phyloP scores from a whole-genome alignment of 805 yeast genomes.

The Suhomyces sp. region DNA sequence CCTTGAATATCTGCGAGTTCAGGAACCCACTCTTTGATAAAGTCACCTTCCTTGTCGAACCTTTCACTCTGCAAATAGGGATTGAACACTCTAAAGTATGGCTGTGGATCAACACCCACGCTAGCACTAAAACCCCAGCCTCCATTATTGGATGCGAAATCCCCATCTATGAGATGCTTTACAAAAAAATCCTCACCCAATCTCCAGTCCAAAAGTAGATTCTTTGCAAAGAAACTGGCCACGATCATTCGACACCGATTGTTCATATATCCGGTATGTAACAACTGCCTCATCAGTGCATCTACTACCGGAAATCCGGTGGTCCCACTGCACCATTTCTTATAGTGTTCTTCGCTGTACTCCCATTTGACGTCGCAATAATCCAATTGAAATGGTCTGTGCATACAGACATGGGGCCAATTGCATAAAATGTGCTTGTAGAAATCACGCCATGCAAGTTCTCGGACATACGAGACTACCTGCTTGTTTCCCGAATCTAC shows the following conservation, averaged over 20 bases:
- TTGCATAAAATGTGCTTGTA: conserved; percentile 47
- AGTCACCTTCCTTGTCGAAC: conserved; percentile 47
- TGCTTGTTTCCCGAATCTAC: conserved; percentile 18
- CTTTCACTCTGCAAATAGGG: conserved; percentile 49
- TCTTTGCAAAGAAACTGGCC: conserved; percentile 50
- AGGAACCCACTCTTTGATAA: conserved; percentile 49
- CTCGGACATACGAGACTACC: conserved; percentile 42
- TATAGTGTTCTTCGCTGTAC: conserved; percentile 38
- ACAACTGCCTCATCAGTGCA: conserved; percentile 54
- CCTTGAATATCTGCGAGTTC: conserved; percentile 34
- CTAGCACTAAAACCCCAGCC: conserved; percentile 59
- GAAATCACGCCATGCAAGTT: conserved; percentile 59
- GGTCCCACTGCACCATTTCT: conserved; percentile 50
- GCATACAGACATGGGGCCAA: conserved; percentile 54
- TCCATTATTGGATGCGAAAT: conserved; percentile 52
- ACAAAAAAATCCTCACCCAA: conserved; percentile 53
- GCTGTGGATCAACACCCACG: conserved; percentile 55
- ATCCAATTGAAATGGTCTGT: conserved; percentile 46
- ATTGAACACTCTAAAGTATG: conserved; percentile 55
- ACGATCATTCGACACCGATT: conserved; percentile 55
- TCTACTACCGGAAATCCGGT: conserved; percentile 59
- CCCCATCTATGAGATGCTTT: conserved; percentile 49
- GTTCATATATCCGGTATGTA: conserved; percentile 51
- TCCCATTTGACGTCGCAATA: conserved; percentile 43
- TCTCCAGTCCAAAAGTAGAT: conserved; percentile 53